Evolutionary conservation across 345 rosid genomes (phyloP).

Genomic region (Linum tenue): DNA sequence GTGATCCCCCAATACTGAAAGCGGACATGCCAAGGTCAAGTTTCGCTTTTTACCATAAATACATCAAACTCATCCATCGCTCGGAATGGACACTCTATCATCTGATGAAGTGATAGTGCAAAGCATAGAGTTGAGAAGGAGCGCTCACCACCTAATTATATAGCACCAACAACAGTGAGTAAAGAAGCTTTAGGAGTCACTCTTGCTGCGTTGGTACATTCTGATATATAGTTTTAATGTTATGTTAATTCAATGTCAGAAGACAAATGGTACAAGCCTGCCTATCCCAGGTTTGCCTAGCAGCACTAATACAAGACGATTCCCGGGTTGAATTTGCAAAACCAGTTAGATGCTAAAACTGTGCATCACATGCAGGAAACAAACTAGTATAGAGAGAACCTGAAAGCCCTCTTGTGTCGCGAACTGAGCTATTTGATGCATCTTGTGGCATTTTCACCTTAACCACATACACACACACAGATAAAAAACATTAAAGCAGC

Average conservation of each 20-base stretch:
- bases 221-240: too few relatives aligned
- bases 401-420: slow-evolving; percentile 93
- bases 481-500: slow-evolving; percentile 8
- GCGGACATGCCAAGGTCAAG: background rate
- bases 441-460: slow-evolving; percentile 99
- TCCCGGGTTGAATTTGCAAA: background rate
- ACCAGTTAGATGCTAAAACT: background rate
- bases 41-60: slow-evolving; percentile 53
- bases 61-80: slow-evolving; percentile 99
- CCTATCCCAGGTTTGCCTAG: background rate
- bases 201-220: too few relatives aligned
- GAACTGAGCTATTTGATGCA: slow-evolving; percentile 60
- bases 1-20: background rate
- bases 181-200: background rate
- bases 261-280: too few relatives aligned
- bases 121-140: slow-evolving; percentile 95
- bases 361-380: background rate
- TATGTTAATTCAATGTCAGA: too few relatives aligned
- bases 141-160: slow-evolving; percentile 78
- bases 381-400: slow-evolving; percentile 31
- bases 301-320: too few relatives aligned
- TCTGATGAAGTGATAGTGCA: slow-evolving; percentile 81
- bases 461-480: background rate
- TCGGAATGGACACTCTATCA: slow-evolving; percentile 92
- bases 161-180: background rate